Evolutionary conservation across 2,329 filamentous ascomycete species (phyloP).

Genomic region (Dothiorella sarmentorum): DNA sequence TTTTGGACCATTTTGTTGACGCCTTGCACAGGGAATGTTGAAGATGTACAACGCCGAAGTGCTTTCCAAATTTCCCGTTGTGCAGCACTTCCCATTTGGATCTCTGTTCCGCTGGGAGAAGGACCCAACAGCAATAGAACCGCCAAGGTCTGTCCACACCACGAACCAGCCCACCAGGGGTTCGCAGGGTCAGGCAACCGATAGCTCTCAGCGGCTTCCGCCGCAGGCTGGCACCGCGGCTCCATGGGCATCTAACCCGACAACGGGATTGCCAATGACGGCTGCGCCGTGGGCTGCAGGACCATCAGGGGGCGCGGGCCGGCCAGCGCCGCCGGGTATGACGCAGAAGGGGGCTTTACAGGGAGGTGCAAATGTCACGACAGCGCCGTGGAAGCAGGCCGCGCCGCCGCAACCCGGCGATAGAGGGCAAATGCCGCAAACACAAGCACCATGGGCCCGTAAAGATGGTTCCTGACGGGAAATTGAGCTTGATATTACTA

Average conservation of each 20-base stretch:
- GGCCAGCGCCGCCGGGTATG: constrained; percentile 3
- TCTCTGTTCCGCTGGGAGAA: constrained; percentile 48
- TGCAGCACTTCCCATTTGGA: constrained; percentile 75
- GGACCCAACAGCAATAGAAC: constrained; percentile 39
- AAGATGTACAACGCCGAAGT: constrained; percentile 99
- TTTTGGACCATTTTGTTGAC: constrained; percentile 1
- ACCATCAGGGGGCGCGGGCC: constrained; percentile 1
- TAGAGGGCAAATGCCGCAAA: constrained; percentile 8
- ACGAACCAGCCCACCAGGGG: constrained; percentile 33
- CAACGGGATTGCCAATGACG: constrained; percentile 19
- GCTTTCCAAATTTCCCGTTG: constrained; percentile 91
- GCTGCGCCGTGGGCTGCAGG: constrained; percentile 27
- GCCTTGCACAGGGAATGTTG: constrained; percentile 71
- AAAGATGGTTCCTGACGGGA: constrained; percentile 15
- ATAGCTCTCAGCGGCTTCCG: constrained; percentile 27
- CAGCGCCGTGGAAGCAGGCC: constrained; percentile 11
- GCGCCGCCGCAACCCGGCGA: background rate
- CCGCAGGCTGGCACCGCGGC: constrained; percentile 22
- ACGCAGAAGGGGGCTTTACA: constrained; percentile 7
- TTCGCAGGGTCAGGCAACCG: constrained; percentile 23
- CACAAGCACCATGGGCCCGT: constrained; percentile 18
- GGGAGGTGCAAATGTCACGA: background rate
- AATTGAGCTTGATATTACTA: constrained; percentile 1
- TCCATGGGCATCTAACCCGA: constrained; percentile 15
- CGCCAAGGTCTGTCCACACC: constrained; percentile 34